phyloP scores from a whole-genome alignment of 1,139 yeast genomes.

The Suhomyces guaymorum region DNA sequence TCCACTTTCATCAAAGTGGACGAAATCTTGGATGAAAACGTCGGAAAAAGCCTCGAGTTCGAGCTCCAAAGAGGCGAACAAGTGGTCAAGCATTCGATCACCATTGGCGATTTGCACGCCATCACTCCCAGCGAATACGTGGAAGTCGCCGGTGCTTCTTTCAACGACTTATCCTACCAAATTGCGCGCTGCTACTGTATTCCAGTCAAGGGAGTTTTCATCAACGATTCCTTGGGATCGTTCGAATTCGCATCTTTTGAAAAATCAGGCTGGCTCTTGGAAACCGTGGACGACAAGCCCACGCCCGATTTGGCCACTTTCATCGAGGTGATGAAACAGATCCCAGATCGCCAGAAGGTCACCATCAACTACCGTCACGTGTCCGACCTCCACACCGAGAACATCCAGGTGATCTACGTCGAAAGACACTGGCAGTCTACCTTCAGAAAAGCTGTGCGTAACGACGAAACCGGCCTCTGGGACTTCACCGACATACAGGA shows the following conservation, averaged over 20 bases:
- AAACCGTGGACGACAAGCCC: constrained; percentile 72
- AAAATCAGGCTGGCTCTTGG: constrained; percentile 69
- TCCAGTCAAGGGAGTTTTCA: constrained; percentile 81
- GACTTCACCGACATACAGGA: constrained; percentile 72
- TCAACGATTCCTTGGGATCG: constrained; percentile 77
- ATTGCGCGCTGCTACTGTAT: constrained; percentile 82
- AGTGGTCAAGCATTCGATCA: constrained; percentile 50
- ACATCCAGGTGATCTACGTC: constrained; percentile 61
- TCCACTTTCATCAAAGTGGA: constrained; percentile 81
- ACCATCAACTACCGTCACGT: constrained; percentile 75
- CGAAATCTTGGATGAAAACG: constrained; percentile 72
- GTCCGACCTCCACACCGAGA: constrained; percentile 75
- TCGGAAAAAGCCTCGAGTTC: constrained; percentile 60
- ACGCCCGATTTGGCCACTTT: constrained; percentile 74
- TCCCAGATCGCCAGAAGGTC: constrained; percentile 77
- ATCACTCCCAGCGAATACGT: constrained; percentile 83
- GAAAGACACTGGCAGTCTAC: constrained; percentile 86
- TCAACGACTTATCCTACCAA: constrained; percentile 84
- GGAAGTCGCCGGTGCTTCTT: constrained; percentile 83
- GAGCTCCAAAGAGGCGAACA: constrained; percentile 74
- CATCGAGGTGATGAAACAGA: constrained; percentile 70
- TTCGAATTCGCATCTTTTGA: constrained; percentile 65
- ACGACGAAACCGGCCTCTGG: constrained; percentile 86
- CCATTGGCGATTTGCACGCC: constrained; percentile 72
- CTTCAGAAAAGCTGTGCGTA: constrained; percentile 72